Percentiles rank a stretch among this genome's conserved stretches.
Evolutionary conservation across 441 rosid species (phyloP).

Genomic region (Euphorbia celastroides): DNA sequence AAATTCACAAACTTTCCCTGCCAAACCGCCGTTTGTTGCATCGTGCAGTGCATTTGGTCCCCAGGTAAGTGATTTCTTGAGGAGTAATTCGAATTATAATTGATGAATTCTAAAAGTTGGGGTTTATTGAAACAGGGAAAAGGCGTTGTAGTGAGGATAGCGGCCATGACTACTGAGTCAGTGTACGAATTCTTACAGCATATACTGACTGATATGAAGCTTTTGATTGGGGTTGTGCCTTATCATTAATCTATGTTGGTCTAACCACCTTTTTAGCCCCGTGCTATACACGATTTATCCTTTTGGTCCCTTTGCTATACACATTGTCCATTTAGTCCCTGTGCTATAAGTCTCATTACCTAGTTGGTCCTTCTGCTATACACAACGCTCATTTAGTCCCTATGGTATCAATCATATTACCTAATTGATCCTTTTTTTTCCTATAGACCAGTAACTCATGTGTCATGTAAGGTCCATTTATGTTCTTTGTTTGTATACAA

Average conservation of each 20-base stretch:
- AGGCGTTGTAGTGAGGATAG: constrained; percentile 68
- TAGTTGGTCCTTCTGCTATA: no score
- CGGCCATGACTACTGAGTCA: constrained; percentile 77
- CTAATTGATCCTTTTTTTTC: no score
- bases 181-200: constrained; percentile 71
- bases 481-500: no score
- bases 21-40: constrained; percentile 63
- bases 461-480: no score
- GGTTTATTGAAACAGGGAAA: constrained; percentile 42
- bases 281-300: no score
- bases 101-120: neutral
- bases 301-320: no score
- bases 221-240: constrained; percentile 66
- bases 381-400: no score
- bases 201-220: constrained; percentile 54
- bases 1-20: constrained; percentile 21
- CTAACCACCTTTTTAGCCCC: neutral
- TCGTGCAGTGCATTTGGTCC: constrained; percentile 84
- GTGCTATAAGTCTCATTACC: no score
- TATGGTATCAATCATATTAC: no score
- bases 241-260: constrained; percentile 33
- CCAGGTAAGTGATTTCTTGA: constrained; percentile 38
- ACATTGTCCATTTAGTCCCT: no score
- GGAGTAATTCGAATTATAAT: neutral
- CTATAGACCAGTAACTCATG: no score